Conservation (phyloP, 768 basidiomycete genomes). For the Boletus rex-veris region DNA sequence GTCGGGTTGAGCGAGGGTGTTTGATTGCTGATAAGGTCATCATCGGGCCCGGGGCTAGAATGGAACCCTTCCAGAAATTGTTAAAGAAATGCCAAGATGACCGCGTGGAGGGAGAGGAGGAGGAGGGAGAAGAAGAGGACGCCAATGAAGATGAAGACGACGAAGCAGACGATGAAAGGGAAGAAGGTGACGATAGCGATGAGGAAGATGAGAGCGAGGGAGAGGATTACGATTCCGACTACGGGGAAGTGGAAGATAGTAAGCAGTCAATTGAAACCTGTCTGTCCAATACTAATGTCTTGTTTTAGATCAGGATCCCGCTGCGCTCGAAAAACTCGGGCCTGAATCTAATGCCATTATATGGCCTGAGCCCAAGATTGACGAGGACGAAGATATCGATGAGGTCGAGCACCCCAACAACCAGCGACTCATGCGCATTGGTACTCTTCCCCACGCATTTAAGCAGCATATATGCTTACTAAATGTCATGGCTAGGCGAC, state of each 20-base stretch:
- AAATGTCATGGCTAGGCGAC: slow-evolving; percentile 42
- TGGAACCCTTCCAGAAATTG: slow-evolving; percentile 71
- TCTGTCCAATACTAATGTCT: neutral
- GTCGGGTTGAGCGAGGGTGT: slow-evolving; percentile 67
- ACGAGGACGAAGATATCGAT: slow-evolving; percentile 62
- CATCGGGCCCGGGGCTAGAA: slow-evolving; percentile 65
- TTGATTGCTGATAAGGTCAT: slow-evolving; percentile 79
- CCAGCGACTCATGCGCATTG: slow-evolving; percentile 71
- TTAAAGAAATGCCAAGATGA: slow-evolving; percentile 46
- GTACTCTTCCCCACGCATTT: slow-evolving; percentile 33
- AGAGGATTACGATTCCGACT: slow-evolving; percentile 49
- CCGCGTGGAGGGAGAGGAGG: slow-evolving; percentile 28
- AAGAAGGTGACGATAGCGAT: slow-evolving; percentile 29
- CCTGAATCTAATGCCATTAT: slow-evolving; percentile 70
- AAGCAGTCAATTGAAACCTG: slow-evolving; percentile 21
- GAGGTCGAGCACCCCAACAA: slow-evolving; percentile 64
- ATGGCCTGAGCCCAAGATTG: slow-evolving; percentile 66
- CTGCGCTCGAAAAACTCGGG: slow-evolving; percentile 52
- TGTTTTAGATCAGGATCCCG: slow-evolving; percentile 45
- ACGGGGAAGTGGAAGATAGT: slow-evolving; percentile 69
- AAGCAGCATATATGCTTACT: neutral
- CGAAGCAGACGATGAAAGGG: slow-evolving; percentile 37
- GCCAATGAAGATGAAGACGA: slow-evolving; percentile 29
- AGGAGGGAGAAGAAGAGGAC: slow-evolving; percentile 12
- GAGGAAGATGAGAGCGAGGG: slow-evolving; percentile 30